phyloP scores from a whole-genome alignment of 2,329 filamentous ascomycete genomes.

The Hypoxylon sp. region DNA sequence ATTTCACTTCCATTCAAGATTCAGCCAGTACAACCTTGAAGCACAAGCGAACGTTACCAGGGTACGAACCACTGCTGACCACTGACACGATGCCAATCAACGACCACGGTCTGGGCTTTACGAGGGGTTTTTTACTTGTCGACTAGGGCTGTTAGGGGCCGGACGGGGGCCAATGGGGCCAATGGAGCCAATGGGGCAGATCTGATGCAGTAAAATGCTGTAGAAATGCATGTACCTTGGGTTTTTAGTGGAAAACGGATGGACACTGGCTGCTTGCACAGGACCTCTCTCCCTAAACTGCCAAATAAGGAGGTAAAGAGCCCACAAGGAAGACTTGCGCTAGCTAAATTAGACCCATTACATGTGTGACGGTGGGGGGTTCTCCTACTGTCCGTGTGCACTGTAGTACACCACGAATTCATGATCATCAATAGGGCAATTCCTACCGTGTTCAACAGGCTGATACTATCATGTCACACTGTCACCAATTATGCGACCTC shows the following conservation, averaged over 20 bases:
- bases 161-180: not conserved
- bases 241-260: not conserved
- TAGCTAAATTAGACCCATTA: conserved; percentile 7
- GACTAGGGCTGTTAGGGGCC: conserved; percentile 2
- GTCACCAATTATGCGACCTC: conserved; percentile 24
- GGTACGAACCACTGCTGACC: conserved; percentile 19
- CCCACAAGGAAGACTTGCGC: not conserved
- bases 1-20: not conserved
- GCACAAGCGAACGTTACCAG: conserved; percentile 25
- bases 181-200: not conserved
- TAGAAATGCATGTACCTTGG: not conserved
- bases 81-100: conserved; percentile 34
- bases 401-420: conserved; percentile 2
- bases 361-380: not conserved
- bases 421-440: not conserved
- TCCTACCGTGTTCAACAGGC: conserved; percentile 8
- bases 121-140: conserved; percentile 16
- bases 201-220: conserved; percentile 1
- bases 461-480: conserved; percentile 19
- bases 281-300: not conserved
- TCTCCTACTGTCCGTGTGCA: not conserved
- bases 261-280: not conserved
- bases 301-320: conserved; percentile 1
- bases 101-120: conserved; percentile 17
- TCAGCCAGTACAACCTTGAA: not conserved